Base-by-base conservation (phyloP, 176 grass and related monocot genomes). In the Aegilops tauschii region DNA sequence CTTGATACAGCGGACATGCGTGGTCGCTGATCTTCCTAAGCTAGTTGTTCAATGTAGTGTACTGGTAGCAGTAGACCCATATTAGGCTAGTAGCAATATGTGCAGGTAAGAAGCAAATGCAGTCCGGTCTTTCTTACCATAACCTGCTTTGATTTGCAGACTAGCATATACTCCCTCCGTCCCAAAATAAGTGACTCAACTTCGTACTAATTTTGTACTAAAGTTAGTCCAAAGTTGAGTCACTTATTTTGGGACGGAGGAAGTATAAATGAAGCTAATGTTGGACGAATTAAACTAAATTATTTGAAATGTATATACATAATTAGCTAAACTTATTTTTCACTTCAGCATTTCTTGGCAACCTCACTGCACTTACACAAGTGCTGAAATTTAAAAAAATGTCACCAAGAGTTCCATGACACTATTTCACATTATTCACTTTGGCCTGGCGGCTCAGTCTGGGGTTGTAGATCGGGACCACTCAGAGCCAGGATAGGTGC, bases 1-100 rank as follows among this genome's bases (percentile, higher is more conserved):
- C 76, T 78, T 30, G 16, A 58, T 86, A 56, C 14, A 85, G 12
- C 29, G 9, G n/a, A 69, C 44, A 76, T 42, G 47, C 45, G 44
- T 69, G 72, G 31, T 16, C 14, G 20, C 27, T 34, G 17, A 39
- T 12, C 64, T 50, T 76, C 23, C 28, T 82, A 70, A 9, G 11
- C 18, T 36, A 87, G 9, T 50, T 87, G 56, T 47, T 63, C 21
- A 45, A 62, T 64, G 37, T 65, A 87, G 10, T 32, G 56, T 49
- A 23, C 71, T 50, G 29, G 42, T 56, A 74, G 14, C 28, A n/a
- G 6, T 37, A 9, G 69, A 66, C 34, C 32, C 14, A 63, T 75
- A 29, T 34, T 80, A 76, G 44, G 42, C 25, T 76, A 76, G 42
- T 50, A 50, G 73, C 73, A 81, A 20, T 64, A 65, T 45, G 65